Conservation (phyloP, 2,329 filamentous ascomycete genomes). For the Stemphylium vesicarium region DNA sequence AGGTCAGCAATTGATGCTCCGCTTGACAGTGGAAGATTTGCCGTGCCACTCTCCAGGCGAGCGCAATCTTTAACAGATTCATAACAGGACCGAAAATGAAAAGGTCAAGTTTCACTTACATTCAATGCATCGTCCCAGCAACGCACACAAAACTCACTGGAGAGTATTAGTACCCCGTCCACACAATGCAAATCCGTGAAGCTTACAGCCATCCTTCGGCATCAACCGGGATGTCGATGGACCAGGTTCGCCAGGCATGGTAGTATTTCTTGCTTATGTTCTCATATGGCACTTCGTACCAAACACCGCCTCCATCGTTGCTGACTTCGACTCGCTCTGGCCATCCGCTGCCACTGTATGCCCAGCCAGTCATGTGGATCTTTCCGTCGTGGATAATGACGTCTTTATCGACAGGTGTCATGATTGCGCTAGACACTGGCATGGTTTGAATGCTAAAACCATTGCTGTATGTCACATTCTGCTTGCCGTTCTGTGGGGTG, state of each 20-base stretch:
- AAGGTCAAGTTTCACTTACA: constrained; percentile 22
- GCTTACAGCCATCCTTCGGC: constrained; percentile 53
- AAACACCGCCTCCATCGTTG: constrained; percentile 67
- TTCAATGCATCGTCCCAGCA: constrained; percentile 57
- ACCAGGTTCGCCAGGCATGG: constrained; percentile 70
- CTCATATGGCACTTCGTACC: constrained; percentile 67
- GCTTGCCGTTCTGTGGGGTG: constrained; percentile 70
- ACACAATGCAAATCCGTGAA: neutral
- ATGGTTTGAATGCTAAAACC: constrained; percentile 75
- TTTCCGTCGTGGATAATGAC: constrained; percentile 66
- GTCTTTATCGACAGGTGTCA: constrained; percentile 67
- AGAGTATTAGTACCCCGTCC: neutral
- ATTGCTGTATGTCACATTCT: constrained; percentile 65
- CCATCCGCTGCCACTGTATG: constrained; percentile 54
- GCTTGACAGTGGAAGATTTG: neutral
- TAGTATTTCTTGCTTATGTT: constrained; percentile 68
- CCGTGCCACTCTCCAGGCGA: no score
- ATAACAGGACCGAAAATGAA: neutral
- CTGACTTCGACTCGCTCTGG: constrained; percentile 68
- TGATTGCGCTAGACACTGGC: constrained; percentile 72
- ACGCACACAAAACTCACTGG: constrained; percentile 50
- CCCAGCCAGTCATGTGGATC: constrained; percentile 60
- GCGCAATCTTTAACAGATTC: no score
- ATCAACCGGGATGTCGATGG: constrained; percentile 65
- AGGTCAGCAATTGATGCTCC: constrained; percentile 10